Percentiles rank a stretch among this genome's conserved stretches.
These are phyloP conservation scores for Mesembryanthemum crystallinum DNA, from an alignment of 148 eudicot species.

Conservation along the genomic window DNA sequence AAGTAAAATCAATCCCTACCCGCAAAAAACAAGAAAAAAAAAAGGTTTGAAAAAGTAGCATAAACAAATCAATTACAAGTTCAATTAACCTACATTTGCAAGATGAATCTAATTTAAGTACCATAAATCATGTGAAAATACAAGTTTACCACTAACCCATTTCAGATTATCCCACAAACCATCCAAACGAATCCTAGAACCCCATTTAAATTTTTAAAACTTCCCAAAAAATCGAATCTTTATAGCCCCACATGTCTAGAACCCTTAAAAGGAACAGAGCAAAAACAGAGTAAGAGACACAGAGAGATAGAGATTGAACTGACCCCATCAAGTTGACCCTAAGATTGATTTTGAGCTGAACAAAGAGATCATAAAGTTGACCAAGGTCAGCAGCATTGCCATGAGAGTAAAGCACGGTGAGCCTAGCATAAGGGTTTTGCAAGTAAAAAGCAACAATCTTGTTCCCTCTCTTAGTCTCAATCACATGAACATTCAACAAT, in stretches of 20 bases:
- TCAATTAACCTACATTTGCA: neutral
- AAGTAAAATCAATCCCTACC: slow-evolving; percentile 25
- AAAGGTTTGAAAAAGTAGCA: neutral
- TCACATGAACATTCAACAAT: slow-evolving; percentile 55
- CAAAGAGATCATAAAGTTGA: slow-evolving; percentile 87
- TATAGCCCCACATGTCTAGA: slow-evolving; percentile 6
- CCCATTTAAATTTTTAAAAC: neutral
- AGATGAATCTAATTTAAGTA: neutral
- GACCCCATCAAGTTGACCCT: slow-evolving; percentile 93
- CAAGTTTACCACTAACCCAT: neutral
- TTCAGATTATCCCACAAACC: neutral
- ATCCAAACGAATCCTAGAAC: neutral
- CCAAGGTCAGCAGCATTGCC: slow-evolving; percentile 99
- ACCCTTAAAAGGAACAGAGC: neutral
- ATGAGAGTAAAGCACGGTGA: slow-evolving; percentile 86
- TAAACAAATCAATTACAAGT: neutral
- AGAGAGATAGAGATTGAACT: slow-evolving; percentile 8
- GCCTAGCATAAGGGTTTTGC: slow-evolving; percentile 75
- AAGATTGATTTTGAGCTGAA: slow-evolving; percentile 94
- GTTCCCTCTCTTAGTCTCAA: slow-evolving; percentile 76
- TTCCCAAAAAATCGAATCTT: neutral
- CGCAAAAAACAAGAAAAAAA: too few relatives aligned
- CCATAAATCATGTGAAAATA: neutral
- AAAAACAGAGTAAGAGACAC: neutral
- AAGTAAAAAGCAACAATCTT: slow-evolving; percentile 83